Conservation (phyloP, 2,329 filamentous ascomycete genomes). For the Botryotinia globosa region DNA sequence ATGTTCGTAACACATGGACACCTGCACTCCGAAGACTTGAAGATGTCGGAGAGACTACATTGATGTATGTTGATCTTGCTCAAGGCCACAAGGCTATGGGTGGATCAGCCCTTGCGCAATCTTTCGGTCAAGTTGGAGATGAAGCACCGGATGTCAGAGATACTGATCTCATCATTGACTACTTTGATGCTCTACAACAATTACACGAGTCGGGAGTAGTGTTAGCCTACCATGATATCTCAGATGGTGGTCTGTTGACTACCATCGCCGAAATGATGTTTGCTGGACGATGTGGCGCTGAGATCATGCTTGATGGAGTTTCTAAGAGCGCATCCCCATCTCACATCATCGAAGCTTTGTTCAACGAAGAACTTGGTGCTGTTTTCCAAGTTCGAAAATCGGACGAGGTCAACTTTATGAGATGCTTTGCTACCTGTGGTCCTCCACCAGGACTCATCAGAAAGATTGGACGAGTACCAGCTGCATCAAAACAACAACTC, state of each 20-base stretch:
- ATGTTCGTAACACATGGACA: conserved; percentile 88
- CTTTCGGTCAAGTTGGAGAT: conserved; percentile 80
- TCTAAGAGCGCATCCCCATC: conserved; percentile 57
- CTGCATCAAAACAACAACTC: conserved; percentile 68
- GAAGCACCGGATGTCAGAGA: conserved; percentile 85
- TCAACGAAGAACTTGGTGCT: conserved; percentile 94
- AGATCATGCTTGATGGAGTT: conserved; percentile 77
- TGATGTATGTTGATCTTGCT: conserved; percentile 90
- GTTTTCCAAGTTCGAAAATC: conserved; percentile 90
- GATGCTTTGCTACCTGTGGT: conserved; percentile 87
- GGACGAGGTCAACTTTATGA: conserved; percentile 80
- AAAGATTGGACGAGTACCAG: conserved; percentile 76
- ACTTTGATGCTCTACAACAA: conserved; percentile 78
- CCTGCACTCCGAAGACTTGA: conserved; percentile 79
- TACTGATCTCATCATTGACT: conserved; percentile 77
- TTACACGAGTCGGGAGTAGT: conserved; percentile 68
- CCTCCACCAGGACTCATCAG: conserved; percentile 77
- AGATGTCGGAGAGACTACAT: conserved; percentile 82
- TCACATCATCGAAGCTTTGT: conserved; percentile 72
- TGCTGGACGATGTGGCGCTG: conserved; percentile 83
- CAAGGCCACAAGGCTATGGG: conserved; percentile 78
- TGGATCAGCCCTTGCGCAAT: conserved; percentile 87
- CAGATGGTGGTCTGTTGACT: conserved; percentile 88
- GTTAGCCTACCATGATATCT: conserved; percentile 91
- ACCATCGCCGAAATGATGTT: conserved; percentile 98